Percentiles rank a stretch among this genome's conserved stretches.
phyloP scores from a whole-genome alignment of 2,329 filamentous ascomycete species.

The Colletotrichum camelliae region DNA sequence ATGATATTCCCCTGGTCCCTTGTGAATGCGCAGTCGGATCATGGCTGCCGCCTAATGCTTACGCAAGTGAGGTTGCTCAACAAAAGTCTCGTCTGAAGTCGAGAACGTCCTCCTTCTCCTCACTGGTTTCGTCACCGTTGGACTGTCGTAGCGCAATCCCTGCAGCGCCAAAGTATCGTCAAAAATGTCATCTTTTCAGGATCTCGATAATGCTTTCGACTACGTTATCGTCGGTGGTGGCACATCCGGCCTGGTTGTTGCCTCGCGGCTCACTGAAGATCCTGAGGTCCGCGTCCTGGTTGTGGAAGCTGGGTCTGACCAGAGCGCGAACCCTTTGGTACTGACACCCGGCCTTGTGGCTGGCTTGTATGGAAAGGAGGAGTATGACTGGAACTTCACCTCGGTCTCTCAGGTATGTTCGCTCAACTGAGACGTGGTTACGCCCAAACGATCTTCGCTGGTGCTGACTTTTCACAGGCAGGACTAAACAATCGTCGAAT shows the following conservation, averaged over 20 bases:
- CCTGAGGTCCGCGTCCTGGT: constrained; percentile 26
- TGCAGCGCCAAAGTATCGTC: neutral
- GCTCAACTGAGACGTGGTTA: neutral
- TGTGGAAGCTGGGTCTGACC: constrained; percentile 29
- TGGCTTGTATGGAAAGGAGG: constrained; percentile 23
- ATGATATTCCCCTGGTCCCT: neutral
- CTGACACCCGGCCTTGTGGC: constrained; percentile 22
- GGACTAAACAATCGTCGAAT: constrained; percentile 25
- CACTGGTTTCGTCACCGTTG: neutral
- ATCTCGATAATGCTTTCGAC: constrained; percentile 11
- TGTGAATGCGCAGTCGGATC: neutral
- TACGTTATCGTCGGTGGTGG: constrained; percentile 37
- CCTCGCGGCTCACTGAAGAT: constrained; percentile 34
- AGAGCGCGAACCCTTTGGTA: constrained; percentile 21
- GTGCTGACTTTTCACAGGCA: constrained; percentile 9
- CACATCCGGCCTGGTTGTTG: constrained; percentile 36
- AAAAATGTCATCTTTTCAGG: neutral
- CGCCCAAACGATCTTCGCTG: no score
- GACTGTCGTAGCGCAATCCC: neutral
- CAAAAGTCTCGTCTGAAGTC: neutral
- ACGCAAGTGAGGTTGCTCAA: neutral
- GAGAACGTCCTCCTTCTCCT: neutral
- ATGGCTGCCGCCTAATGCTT: neutral
- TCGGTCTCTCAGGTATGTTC: constrained; percentile 19
- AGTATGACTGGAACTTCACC: constrained; percentile 29